These are phyloP conservation scores for Pleurotus salmoneostramineus DNA, from an alignment of 768 basidiomycete species.

Conservation along the genomic window DNA sequence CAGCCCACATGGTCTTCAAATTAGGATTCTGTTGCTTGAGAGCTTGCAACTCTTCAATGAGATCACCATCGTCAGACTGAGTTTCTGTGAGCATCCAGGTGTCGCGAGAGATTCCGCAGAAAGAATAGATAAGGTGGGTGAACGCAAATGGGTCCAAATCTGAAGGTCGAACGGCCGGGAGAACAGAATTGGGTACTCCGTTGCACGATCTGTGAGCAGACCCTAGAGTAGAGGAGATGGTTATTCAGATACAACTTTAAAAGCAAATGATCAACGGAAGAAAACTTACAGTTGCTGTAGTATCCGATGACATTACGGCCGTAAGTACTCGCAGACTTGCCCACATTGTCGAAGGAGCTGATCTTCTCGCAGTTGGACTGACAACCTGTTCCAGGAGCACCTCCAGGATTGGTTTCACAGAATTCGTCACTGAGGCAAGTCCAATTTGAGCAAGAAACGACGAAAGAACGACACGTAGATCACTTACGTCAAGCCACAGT, in stretches of 20 bases:
- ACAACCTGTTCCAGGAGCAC: constrained; percentile 5
- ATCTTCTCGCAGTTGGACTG: not conserved
- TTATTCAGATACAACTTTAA: not conserved
- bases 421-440: not conserved
- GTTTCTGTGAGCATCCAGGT: constrained; percentile 5
- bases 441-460: not conserved
- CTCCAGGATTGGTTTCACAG: not conserved
- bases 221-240: not conserved
- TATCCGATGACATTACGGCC: constrained; percentile 6
- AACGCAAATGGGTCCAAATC: constrained; percentile 6
- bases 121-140: constrained; percentile 6
- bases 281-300: constrained; percentile 5
- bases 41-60: constrained; percentile 8
- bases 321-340: not conserved
- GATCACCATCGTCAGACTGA: constrained; percentile 3
- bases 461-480: not conserved
- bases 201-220: constrained; percentile 1
- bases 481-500: not conserved
- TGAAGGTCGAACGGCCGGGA: constrained; percentile 4
- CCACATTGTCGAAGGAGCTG: not conserved
- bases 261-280: not conserved
- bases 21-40: constrained; percentile 6
- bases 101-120: not conserved
- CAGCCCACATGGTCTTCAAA: not conserved
- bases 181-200: constrained; percentile 2